Percentiles rank a stretch among this genome's conserved stretches.
Evolutionary conservation across 2,329 filamentous ascomycete species (phyloP).

Genomic region (Boeremia exigua): DNA sequence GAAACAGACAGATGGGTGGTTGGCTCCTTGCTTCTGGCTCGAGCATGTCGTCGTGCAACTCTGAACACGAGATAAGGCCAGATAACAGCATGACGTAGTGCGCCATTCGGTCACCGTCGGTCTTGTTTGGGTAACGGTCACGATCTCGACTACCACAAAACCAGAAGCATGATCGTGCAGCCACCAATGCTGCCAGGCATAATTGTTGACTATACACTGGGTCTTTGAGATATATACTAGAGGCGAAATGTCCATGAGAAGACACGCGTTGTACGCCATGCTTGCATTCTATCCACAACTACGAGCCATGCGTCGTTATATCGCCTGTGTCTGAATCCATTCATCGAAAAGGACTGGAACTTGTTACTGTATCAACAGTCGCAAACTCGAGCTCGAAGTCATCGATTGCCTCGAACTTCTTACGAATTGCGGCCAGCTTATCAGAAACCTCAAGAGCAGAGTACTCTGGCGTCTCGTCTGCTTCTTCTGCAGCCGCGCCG

Average conservation of each 20-base stretch:
- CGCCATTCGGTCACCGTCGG: background rate
- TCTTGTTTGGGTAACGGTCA: background rate
- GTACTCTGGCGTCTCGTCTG: constrained; percentile 33
- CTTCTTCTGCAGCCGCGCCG: constrained; percentile 32
- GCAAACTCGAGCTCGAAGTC: constrained; percentile 60
- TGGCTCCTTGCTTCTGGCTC: background rate
- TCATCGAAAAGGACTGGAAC: constrained; percentile 50
- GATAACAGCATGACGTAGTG: constrained; percentile 12
- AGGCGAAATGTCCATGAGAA: background rate
- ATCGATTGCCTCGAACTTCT: constrained; percentile 59
- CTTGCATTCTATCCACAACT: constrained; percentile 2
- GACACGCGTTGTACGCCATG: constrained; percentile 4
- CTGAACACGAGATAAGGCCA: constrained; percentile 28
- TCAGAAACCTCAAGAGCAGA: constrained; percentile 35
- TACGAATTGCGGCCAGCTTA: constrained; percentile 52
- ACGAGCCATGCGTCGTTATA: background rate
- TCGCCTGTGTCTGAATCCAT: background rate
- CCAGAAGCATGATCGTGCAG: background rate
- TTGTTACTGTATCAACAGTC: constrained; percentile 50
- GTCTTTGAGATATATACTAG: background rate
- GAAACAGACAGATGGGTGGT: background rate
- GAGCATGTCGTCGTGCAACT: constrained; percentile 4
- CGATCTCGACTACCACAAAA: background rate
- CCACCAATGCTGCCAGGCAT: background rate
- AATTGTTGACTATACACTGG: background rate